phyloP scores from a whole-genome alignment of 768 basidiomycete species.

The Kwoniella europaea region DNA sequence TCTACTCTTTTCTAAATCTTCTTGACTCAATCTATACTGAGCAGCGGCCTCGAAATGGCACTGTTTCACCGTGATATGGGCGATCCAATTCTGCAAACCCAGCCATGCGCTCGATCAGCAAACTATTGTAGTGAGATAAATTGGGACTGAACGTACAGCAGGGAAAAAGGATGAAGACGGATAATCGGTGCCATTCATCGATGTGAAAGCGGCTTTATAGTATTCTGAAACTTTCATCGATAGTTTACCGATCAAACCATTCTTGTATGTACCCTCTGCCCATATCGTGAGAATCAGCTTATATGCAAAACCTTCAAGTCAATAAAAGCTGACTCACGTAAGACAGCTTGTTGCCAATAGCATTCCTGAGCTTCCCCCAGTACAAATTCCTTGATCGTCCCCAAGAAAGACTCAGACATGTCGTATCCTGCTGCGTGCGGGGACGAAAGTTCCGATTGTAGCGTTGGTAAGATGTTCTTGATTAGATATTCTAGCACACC shows the following conservation, averaged over 20 bases:
- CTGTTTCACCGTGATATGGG: constrained; percentile 80
- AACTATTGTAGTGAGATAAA: background rate
- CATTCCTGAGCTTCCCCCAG: constrained; percentile 96
- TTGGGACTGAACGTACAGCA: constrained; percentile 34
- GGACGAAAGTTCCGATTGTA: constrained; percentile 47
- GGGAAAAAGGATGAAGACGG: constrained; percentile 55
- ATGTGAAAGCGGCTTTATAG: constrained; percentile 64
- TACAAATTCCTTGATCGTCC: constrained; percentile 74
- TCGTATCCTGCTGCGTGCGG: constrained; percentile 62
- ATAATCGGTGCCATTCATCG: constrained; percentile 47
- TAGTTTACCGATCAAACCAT: constrained; percentile 79
- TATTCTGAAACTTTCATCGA: constrained; percentile 72
- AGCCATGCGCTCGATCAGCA: background rate
- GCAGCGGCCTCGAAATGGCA: constrained; percentile 87
- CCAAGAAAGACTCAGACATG: constrained; percentile 68
- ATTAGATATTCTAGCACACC: constrained; percentile 54
- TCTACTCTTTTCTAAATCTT: constrained; percentile 74
- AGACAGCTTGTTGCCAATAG: constrained; percentile 88
- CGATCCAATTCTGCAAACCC: constrained; percentile 69
- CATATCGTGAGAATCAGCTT: background rate
- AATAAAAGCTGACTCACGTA: constrained; percentile 63
- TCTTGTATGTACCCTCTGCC: constrained; percentile 70
- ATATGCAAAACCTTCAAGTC: background rate
- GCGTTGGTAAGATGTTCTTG: constrained; percentile 42
- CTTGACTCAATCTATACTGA: constrained; percentile 83